Conservation (phyloP, 768 basidiomycete genomes). For the Psilocybe tampanensis region DNA sequence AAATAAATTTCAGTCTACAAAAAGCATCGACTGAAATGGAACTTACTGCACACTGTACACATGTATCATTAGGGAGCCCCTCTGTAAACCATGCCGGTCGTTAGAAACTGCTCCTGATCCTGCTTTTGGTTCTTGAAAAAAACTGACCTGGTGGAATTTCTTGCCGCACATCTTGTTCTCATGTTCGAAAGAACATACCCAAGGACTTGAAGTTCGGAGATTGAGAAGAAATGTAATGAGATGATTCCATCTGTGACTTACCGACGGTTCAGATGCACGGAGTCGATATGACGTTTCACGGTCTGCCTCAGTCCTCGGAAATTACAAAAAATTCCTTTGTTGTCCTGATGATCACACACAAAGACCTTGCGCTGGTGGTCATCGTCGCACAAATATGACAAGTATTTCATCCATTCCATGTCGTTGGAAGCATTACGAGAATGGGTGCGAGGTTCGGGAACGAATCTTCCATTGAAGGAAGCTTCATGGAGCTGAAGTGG, state of each 20-base stretch:
- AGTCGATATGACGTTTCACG: slow-evolving; percentile 69
- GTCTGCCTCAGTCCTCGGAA: slow-evolving; percentile 49
- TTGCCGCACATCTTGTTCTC: background rate
- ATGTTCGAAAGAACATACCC: background rate
- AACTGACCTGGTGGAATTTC: background rate
- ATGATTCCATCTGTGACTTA: slow-evolving; percentile 27
- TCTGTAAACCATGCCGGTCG: background rate
- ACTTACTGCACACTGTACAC: background rate
- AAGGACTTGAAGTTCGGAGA: background rate
- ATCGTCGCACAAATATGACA: background rate
- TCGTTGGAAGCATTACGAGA: background rate
- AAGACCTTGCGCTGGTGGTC: background rate
- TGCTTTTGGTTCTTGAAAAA: background rate
- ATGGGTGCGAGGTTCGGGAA: too few species aligned
- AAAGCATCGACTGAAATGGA: background rate
- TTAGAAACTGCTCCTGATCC: background rate
- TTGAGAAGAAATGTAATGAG: background rate
- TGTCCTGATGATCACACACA: background rate
- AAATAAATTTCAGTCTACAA: too few species aligned
- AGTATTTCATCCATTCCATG: background rate
- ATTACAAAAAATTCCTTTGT: slow-evolving; percentile 8
- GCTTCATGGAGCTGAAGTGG: too few species aligned
- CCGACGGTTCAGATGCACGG: slow-evolving; percentile 64
- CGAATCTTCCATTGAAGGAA: too few species aligned
- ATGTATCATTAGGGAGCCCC: background rate